These are phyloP conservation scores for Fusarium redolens DNA, from an alignment of 2,329 filamentous ascomycete species.

Conservation along the genomic window DNA sequence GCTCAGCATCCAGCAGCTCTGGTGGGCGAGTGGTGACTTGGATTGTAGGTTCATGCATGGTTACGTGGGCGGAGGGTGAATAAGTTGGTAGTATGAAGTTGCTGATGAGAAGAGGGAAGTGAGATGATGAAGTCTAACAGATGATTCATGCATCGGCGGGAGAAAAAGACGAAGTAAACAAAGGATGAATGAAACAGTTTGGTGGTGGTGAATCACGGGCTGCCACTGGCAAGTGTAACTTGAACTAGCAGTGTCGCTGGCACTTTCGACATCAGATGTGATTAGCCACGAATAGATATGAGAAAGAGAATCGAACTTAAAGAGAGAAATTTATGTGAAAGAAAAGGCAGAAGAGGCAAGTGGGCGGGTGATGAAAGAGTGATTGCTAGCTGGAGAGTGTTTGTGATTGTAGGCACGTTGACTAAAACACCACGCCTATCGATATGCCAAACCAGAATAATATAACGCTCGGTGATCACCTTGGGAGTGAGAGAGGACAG, in stretches of 20 bases:
- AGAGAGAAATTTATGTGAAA: accelerated
- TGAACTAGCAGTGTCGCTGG: neutral
- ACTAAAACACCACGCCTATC: neutral
- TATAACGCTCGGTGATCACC: too few species aligned
- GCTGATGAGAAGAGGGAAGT: neutral
- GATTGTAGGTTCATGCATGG: neutral
- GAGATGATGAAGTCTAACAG: neutral
- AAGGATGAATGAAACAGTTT: neutral
- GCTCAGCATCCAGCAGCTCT: neutral
- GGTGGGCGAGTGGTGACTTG: neutral
- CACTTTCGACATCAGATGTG: neutral
- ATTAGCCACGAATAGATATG: accelerated
- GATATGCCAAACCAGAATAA: neutral
- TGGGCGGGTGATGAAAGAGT: neutral
- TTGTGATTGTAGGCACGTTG: neutral
- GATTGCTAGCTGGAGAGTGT: neutral
- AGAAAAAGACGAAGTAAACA: neutral
- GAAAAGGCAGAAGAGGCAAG: neutral
- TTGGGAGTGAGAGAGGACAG: accelerated
- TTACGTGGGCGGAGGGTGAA: neutral
- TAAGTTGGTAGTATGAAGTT: neutral
- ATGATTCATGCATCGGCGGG: neutral
- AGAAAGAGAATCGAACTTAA: neutral
- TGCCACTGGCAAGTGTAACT: neutral
- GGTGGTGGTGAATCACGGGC: neutral